These are phyloP conservation scores for Fraxinus anomala DNA, from an alignment of 257 asterid genomes.

Conservation along the genomic window DNA sequence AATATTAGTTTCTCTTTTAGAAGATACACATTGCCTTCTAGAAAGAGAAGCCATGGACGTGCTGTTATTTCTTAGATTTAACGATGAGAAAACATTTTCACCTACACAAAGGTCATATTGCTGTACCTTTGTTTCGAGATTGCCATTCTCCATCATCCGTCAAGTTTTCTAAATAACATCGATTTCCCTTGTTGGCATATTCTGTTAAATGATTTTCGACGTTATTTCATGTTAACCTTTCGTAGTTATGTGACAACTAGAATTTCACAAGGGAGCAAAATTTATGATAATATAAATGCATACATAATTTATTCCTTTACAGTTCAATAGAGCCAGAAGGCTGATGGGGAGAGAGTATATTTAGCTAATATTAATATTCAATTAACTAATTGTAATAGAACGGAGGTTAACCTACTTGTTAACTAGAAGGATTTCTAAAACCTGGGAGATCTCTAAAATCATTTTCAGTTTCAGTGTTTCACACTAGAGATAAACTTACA, in stretches of 20 bases:
- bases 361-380: not conserved
- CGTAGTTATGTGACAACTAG: not conserved
- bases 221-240: too few species aligned
- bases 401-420: not conserved
- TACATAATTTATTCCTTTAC: not conserved
- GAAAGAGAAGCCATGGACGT: not conserved
- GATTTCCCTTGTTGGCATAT: not conserved
- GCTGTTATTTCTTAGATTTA: not conserved
- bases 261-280: not conserved
- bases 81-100: not conserved
- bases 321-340: not conserved
- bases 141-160: not conserved
- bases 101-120: not conserved
- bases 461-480: not conserved
- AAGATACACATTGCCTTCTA: not conserved
- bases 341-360: not conserved
- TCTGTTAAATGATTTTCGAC: not conserved
- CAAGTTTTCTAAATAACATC: not conserved
- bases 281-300: not conserved
- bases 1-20: not conserved
- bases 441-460: not conserved
- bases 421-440: not conserved
- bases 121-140: not conserved
- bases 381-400: not conserved
- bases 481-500: not conserved